These are phyloP conservation scores for Digitaria exilis DNA, from an alignment of 202 grass and related monocot genomes.

Conservation along the genomic window DNA sequence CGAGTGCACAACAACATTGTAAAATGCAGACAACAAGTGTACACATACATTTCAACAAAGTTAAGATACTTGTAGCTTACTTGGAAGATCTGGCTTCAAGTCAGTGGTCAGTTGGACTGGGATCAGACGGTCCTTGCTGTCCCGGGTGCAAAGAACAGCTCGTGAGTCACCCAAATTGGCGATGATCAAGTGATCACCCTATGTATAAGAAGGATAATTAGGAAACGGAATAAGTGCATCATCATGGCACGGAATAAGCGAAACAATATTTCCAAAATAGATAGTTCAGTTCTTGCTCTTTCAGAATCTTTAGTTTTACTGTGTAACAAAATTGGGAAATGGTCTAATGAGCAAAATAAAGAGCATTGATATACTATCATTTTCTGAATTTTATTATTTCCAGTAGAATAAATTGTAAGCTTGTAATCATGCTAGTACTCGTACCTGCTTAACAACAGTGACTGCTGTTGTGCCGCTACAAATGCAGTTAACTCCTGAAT, in stretches of 20 bases:
- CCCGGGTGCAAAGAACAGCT: conserved; percentile 70
- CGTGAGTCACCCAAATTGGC: conserved; percentile 91
- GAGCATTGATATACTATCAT: no score
- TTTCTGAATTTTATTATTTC: neutral
- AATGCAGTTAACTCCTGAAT: conserved; percentile 72
- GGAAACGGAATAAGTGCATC: neutral
- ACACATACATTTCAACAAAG: neutral
- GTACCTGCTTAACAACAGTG: conserved; percentile 60
- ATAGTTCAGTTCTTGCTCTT: neutral
- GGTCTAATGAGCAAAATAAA: no score
- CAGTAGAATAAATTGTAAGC: neutral
- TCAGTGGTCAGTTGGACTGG: conserved; percentile 78
- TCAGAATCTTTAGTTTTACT: neutral
- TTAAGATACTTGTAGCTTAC: conserved; percentile 37
- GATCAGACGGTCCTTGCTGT: conserved; percentile 47
- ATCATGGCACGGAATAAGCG: no score
- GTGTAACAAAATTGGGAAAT: no score
- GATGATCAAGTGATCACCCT: conserved; percentile 86
- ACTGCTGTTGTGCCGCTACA: conserved; percentile 91
- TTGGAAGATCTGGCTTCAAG: conserved; percentile 80
- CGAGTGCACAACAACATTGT: neutral
- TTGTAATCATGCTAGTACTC: neutral
- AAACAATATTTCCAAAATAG: no score
- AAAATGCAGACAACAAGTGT: neutral
- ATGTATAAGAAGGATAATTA: neutral